Conservation (phyloP, 2,329 filamentous ascomycete genomes). For the Xylaria sp. region DNA sequence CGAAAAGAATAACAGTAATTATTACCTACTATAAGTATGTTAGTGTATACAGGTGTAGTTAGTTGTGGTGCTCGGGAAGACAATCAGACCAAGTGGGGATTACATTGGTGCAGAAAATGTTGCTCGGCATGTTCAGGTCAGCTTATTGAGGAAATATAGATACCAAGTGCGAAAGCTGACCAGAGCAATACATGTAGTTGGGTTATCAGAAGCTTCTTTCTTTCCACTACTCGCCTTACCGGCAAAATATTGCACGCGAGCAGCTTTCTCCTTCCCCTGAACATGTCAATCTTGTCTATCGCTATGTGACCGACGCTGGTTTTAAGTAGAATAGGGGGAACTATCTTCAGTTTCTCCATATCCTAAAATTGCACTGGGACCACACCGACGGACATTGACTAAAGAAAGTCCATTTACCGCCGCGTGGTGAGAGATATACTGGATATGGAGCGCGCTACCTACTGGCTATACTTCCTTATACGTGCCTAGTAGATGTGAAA, state of each 20-base stretch:
- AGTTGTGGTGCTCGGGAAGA: neutral
- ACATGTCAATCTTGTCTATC: neutral
- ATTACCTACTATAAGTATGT: neutral
- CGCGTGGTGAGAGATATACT: slow-evolving; percentile 4
- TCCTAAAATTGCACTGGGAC: slow-evolving; percentile 34
- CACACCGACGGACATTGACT: slow-evolving; percentile 37
- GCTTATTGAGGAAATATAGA: neutral
- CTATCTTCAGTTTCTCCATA: slow-evolving; percentile 11
- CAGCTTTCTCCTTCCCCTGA: neutral
- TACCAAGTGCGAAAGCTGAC: neutral
- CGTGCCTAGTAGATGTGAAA: neutral
- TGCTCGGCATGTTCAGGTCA: neutral
- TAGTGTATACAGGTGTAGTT: neutral
- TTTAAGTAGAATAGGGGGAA: slow-evolving; percentile 2
- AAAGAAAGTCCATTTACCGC: slow-evolving; percentile 13
- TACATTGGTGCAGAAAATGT: neutral
- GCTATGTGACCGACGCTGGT: neutral
- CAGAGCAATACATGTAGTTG: neutral
- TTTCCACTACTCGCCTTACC: neutral
- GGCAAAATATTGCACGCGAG: neutral
- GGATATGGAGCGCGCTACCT: neutral
- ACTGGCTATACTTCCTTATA: neutral
- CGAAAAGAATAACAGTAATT: neutral
- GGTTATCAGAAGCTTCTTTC: neutral
- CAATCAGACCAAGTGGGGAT: slow-evolving; percentile 1